Evolutionary conservation across 2,329 filamentous ascomycete species (phyloP), one percentile per base, ranked within the genome.

Genomic region (Aureobasidium sp.): DNA sequence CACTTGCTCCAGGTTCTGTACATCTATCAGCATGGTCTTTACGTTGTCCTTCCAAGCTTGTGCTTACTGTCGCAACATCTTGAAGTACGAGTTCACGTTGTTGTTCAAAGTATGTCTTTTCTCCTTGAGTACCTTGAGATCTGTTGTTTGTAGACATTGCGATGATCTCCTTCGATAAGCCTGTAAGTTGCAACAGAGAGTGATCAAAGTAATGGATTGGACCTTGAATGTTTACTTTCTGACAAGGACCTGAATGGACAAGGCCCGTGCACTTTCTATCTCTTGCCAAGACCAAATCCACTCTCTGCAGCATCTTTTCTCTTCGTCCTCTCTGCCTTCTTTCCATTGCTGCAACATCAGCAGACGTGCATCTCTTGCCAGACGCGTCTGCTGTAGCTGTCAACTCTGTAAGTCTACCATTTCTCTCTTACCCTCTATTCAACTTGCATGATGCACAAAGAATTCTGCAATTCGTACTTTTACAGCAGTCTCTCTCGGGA

Each of bases 1-100:
- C 67, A 97, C 94, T 74, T 96, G 91, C 74, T 98, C 96, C 76
- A 99, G 84, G 68, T 85, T 86, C 87, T 90, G 69, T 25, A 16
- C 16, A 2, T 10, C 16, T 29, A 0, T 51, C 11, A 23, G 40
- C 2, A 8, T n/a, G n/a, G 25, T 10, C 7, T 29, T 8, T n/a
- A n/a, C n/a, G 20, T 65, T 65, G 43, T 25, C 23, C 23, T 6
- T 16, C 23, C 1, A 36, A 54, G 38, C 11, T 33, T 9, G 8
- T 20, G 60, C 71, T 54, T 73, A 93, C 92, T 81, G 90, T 85
- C 67, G 90, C 91, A 72, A 95, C 93, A 71, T 95, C 92, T 54
- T 86, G 84, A 6, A 95, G 84, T 36, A 95, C 83, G 9, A 88
- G 82, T 72, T 91, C 91, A 67, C 93, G 88, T 80, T 95, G 92